Percentiles rank a stretch among this genome's conserved stretches.
These are phyloP conservation scores for Endothia cerciana DNA, from an alignment of 2,329 filamentous ascomycete genomes.

Conservation along the genomic window DNA sequence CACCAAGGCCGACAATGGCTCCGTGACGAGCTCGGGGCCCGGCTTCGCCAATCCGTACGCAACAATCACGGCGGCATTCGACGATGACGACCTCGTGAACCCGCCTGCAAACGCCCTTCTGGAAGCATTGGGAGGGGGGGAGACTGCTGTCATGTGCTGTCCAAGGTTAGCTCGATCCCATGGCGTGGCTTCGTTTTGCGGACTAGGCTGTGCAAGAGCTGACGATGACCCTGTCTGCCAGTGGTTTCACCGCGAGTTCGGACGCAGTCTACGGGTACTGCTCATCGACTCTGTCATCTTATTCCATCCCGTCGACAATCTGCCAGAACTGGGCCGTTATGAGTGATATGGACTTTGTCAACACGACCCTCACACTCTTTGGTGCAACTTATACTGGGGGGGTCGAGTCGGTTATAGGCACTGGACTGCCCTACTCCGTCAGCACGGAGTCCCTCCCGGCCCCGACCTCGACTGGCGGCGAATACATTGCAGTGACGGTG, in stretches of 20 bases:
- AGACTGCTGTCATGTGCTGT: conserved; percentile 17
- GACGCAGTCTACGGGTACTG: background rate
- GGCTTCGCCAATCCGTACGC: background rate
- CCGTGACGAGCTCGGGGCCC: conserved; percentile 16
- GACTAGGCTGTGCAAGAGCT: background rate
- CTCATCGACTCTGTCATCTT: conserved; percentile 6
- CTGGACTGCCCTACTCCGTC: background rate
- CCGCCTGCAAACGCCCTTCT: conserved; percentile 10
- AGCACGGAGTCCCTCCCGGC: background rate
- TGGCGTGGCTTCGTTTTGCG: background rate
- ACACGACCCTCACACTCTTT: conserved; percentile 16
- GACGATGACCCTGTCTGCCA: background rate
- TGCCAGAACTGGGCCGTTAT: background rate
- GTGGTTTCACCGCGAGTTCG: background rate
- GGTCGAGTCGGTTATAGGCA: background rate
- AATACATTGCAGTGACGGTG: background rate
- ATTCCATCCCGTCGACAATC: conserved; percentile 1
- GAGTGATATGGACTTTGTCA: background rate
- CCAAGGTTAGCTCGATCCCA: conserved; percentile 13
- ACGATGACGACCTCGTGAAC: background rate
- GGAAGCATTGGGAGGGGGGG: conserved; percentile 9
- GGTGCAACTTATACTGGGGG: conserved; percentile 5
- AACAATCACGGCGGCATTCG: background rate
- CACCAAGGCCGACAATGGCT: conserved; percentile 17
- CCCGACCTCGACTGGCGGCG: background rate